Evolutionary conservation across 805 yeast genomes (phyloP), one percentile per base, ranked within the genome.

Genomic region (Saccharomycopsis sp.): DNA sequence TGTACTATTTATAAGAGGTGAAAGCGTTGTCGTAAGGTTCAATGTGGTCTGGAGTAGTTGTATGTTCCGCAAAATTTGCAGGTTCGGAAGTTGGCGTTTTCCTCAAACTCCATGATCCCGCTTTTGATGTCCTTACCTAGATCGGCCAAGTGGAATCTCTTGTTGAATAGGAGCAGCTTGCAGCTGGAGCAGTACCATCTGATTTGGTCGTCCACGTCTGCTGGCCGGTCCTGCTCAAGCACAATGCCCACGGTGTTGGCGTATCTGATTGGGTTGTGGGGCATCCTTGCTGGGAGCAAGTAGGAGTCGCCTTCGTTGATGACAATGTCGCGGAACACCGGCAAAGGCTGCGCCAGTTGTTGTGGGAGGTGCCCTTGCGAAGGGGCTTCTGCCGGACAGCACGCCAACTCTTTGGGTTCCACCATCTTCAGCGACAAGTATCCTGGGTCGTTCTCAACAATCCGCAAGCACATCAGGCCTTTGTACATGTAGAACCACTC

Each of bases 281-380:
- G 96, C 2, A 73, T 71, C 55, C 83, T 83, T 0, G 79, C 79
- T 8, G 96, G 96, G 16, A 87, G 69, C 50, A 88, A 62, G 55
- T 84, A 88, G n/a, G 92, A 78, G 50, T 84, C 94, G 5, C 95
- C 95, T 53, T 88, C 95, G 32, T 70, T 64, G 41, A 88, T 87
- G 2, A 70, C 63, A 16, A 88, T 68, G 50, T 85, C 94, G 50
- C 65, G 73, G 61, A 88, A 86, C 42, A 69, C 71, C 2, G 86
- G 89, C 23, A 75, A 77, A 27, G 46, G 53, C n/a, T n/a, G n/a
- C n/a, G n/a, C 15, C 47, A 46, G 6, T 38, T 36, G 7, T 21
- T 30, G 9, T 17, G 3, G n/a, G n/a, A n/a, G n/a, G 8, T 22
- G 27, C 9, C 9, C 9, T 30, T 30, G 10, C 12, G 29, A 12